phyloP scores from a whole-genome alignment of 2,329 filamentous ascomycete species.

The Aspergillus floridensis region DNA sequence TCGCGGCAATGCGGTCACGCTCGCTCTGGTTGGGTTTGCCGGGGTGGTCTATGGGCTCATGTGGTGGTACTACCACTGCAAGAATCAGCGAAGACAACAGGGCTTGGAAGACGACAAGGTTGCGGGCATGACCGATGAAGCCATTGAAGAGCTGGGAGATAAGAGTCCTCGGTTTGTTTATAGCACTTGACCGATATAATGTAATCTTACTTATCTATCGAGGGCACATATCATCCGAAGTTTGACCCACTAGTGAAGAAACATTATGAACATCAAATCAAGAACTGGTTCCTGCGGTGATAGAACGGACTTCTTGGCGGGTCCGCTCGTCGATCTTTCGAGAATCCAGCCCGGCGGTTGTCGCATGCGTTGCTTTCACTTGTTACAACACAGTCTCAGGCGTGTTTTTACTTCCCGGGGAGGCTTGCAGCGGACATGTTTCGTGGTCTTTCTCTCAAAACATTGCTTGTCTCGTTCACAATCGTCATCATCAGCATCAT shows the following conservation, averaged over 20 bases:
- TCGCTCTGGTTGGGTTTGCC: constrained; percentile 57
- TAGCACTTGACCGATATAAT: constrained; percentile 28
- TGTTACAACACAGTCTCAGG: not conserved
- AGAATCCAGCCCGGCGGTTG: too few relatives aligned
- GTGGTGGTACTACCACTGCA: constrained; percentile 52
- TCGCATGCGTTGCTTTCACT: not conserved
- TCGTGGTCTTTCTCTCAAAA: not conserved
- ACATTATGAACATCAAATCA: too few relatives aligned
- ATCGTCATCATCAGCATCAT: constrained; percentile 13
- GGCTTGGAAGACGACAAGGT: constrained; percentile 42
- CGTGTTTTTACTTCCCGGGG: not conserved
- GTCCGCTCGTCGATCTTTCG: not conserved
- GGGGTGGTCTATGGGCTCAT: constrained; percentile 54
- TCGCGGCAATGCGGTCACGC: constrained; percentile 60
- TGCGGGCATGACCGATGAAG: constrained; percentile 40
- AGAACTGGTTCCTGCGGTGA: not conserved
- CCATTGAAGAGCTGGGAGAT: constrained; percentile 45
- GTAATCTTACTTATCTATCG: too few relatives aligned
- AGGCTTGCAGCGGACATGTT: constrained; percentile 5
- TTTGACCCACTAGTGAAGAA: too few relatives aligned
- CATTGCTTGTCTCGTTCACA: constrained; percentile 9
- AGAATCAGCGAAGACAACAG: constrained; percentile 46
- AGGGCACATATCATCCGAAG: not conserved
- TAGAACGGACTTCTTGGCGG: not conserved
- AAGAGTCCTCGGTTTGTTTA: constrained; percentile 42